Evolutionary conservation across 139 green algal genomes (phyloP), one percentile per base, ranked within the genome.

Genomic region (Coelastrella sp.): DNA sequence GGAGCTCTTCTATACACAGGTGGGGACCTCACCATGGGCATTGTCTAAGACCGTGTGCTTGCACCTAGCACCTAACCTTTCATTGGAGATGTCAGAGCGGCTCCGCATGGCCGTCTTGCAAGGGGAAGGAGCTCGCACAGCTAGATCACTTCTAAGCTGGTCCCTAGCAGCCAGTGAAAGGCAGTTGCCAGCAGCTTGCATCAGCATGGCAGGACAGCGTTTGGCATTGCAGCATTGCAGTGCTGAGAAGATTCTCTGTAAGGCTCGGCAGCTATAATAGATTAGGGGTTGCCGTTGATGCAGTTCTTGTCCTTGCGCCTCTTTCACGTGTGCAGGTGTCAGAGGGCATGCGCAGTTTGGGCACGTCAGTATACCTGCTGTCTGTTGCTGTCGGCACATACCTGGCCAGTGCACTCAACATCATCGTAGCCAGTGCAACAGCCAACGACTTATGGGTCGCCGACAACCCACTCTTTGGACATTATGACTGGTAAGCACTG

Each of bases 371-470:
- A 13, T 89, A 94, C 82, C 89, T 95, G 22, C 78, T 94, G 65
- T 90, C 82, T 3, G 88, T 88, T 23, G 91, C 92, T 23, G 58
- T 95, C 0, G 92, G 92, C 20, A 90, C 73, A 54, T 95, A 94
- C 82, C 54, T 94, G 66, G 82, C 91, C 66, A 78, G 54, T 20
- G 83, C 88, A 0, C 47, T 95, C 60, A 91, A 90, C 81, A 80
- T 77, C 56, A 86, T 84, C 64, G 83, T 94, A 3, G 76, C 79
- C 8, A 22, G 54, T 47, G 59, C 56, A 8, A 64, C 58, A 20
- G 65, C 65, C 4, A 75, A 58, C 0, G 87, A 87, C 68, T 68
- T 73, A 4, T 91, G 87, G 87, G 87, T 91, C 7, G 79, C 87
- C 19, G 79, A 91, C 22, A 91, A 91, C 87, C 79, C 87, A 4